Conservation (phyloP, 2,329 filamentous ascomycete genomes). For the Thermothelomyces thermophilus region DNA sequence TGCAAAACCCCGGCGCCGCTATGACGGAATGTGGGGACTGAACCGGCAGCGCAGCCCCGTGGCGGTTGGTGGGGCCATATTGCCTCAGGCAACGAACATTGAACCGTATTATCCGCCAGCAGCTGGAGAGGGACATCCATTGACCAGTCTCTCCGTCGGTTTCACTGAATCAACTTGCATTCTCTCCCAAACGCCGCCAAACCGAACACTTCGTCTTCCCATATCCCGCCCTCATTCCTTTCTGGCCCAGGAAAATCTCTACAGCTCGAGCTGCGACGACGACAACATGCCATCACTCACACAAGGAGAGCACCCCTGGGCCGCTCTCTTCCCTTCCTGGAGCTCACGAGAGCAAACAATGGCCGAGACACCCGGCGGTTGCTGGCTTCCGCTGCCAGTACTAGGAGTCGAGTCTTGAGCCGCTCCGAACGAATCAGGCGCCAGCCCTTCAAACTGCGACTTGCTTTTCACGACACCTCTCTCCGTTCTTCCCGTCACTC, state of each 20-base stretch:
- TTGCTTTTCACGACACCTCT: neutral
- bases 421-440: neutral
- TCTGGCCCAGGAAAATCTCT: neutral
- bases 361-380: neutral
- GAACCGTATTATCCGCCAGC: neutral
- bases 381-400: neutral
- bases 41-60: neutral
- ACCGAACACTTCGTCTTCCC: neutral
- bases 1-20: no score
- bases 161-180: neutral
- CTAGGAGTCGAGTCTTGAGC: neutral
- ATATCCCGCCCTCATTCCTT: neutral
- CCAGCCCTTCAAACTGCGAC: neutral
- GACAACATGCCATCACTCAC: neutral
- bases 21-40: neutral
- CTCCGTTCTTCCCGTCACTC: neutral
- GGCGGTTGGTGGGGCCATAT: neutral
- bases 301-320: neutral
- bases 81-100: constrained; percentile 9
- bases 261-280: neutral
- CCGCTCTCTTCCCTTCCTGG: constrained; percentile 4
- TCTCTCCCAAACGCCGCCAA: constrained; percentile 1
- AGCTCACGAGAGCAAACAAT: constrained; percentile 1
- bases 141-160: constrained; percentile 5
- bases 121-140: neutral